phyloP scores from a whole-genome alignment of 768 basidiomycete genomes.

The Psilocybe sp. region DNA sequence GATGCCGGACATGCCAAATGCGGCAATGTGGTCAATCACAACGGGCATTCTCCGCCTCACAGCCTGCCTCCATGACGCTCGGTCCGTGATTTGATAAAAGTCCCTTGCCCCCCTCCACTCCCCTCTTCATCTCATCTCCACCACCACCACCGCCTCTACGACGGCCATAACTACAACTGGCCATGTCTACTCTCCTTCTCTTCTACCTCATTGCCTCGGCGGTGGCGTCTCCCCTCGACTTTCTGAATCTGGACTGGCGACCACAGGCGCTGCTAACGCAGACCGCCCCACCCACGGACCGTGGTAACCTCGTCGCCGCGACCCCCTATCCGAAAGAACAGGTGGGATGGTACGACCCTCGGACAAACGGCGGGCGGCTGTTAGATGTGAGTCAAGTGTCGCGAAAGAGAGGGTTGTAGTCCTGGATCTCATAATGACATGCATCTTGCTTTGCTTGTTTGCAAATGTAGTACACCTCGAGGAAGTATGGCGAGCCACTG shows the following conservation, averaged over 20 bases:
- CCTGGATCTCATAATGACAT: too few species aligned
- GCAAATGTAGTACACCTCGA: slow-evolving; percentile 55
- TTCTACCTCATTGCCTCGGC: slow-evolving; percentile 14
- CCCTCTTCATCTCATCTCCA: slow-evolving; percentile 5
- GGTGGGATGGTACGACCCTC: slow-evolving; percentile 61
- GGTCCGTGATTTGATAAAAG: slow-evolving; percentile 1
- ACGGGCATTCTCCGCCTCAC: slow-evolving; percentile 17
- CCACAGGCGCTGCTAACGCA: slow-evolving; percentile 14
- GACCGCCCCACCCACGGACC: background rate
- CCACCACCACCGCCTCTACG: slow-evolving; percentile 1
- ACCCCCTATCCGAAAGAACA: background rate
- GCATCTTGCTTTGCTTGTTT: slow-evolving; percentile 1
- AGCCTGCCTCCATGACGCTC: slow-evolving; percentile 11
- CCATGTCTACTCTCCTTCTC: slow-evolving; percentile 17
- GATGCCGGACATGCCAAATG: too few species aligned
- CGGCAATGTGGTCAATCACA: background rate
- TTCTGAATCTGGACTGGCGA: slow-evolving; percentile 6
- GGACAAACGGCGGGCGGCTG: slow-evolving; percentile 67
- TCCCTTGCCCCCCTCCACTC: slow-evolving; percentile 4
- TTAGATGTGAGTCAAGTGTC: slow-evolving; percentile 57
- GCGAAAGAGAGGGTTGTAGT: background rate
- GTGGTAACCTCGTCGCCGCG: slow-evolving; percentile 1
- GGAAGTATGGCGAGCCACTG: slow-evolving; percentile 71
- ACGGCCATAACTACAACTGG: background rate
- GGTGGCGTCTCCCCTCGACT: slow-evolving; percentile 16